Evolutionary conservation across 805 yeast species (phyloP), one percentile per base, ranked within the genome.

Genomic region (Tanozyma kutaoensis): DNA sequence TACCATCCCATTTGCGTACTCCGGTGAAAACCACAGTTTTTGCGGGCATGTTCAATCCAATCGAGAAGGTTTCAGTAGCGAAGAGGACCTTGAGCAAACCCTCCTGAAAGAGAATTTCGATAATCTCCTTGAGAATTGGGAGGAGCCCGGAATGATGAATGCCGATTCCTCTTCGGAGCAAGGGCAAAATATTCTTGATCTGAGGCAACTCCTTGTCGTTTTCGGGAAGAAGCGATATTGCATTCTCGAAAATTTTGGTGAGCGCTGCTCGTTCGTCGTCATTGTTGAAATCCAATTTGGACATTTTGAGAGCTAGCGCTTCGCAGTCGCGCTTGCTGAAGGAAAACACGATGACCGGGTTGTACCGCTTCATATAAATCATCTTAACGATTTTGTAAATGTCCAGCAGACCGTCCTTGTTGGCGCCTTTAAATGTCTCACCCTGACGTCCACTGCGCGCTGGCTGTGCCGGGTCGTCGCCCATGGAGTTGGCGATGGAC

Each of bases 31-130:
- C 98, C 24, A 91, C 99, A 0, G 99, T 91, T 45, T 91, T 91
- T 8, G 98, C 97, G 43, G 99, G 99, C 98, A 91, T 91, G 57
- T 91, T 91, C 28, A 91, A 70, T 27, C 99, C 99, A 58, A 91
- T 91, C 9, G 97, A 86, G 49, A 91, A 91, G 3, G 99, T 91
- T 52, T 91, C 99, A 0, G 99, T 91, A 4, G 98, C 98, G 57
- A 91, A 91, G 31, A 91, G 59, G 2, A 88, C 97, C 50, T 91
- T 91, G 32, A 91, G 60, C 27, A 88, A 71, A 9, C 98, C 98
- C 59, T 91, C 97, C 55, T 91, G 98, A 62, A 91, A 91, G 32
- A 91, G 57, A 55, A 91, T 81, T 60, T 91, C 99, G 45, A 86
- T 86, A 33, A 88, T 91, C 52, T 86, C 97, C 45, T 88, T 86